phyloP scores from a whole-genome alignment of 495 filamentous ascomycete genomes.

The Tuber borchii region DNA sequence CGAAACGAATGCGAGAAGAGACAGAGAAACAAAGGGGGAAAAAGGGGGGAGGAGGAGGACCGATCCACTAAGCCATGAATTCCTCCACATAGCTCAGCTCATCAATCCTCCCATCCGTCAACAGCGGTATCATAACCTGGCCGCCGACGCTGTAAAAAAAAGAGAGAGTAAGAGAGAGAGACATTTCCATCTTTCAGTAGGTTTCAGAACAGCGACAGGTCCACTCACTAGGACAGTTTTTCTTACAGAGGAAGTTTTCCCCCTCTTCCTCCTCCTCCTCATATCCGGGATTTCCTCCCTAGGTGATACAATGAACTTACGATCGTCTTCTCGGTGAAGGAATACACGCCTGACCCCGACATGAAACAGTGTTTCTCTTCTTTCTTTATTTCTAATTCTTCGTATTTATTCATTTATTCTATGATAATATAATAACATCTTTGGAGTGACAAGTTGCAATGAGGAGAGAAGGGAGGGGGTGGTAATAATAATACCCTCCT shows the following conservation, averaged over 20 bases:
- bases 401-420: neutral
- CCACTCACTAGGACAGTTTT: neutral
- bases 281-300: neutral
- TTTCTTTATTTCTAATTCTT: neutral
- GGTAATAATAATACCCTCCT: neutral
- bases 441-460: neutral
- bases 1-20: neutral
- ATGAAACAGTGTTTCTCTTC: constrained; percentile 1
- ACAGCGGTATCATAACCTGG: neutral
- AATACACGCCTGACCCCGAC: neutral
- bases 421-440: neutral
- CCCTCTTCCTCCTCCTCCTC: neutral
- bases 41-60: neutral
- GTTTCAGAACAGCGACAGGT: neutral
- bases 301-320: neutral
- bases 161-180: neutral
- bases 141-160: neutral
- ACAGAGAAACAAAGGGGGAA: neutral
- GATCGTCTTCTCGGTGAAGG: neutral
- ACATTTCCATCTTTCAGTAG: neutral
- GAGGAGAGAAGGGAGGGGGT: neutral
- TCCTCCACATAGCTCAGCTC: neutral
- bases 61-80: neutral
- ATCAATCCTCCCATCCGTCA: neutral
- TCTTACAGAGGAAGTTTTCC: neutral